Evolutionary conservation across 2,329 filamentous ascomycete species (phyloP).

Genomic region (Fusarium sp.): DNA sequence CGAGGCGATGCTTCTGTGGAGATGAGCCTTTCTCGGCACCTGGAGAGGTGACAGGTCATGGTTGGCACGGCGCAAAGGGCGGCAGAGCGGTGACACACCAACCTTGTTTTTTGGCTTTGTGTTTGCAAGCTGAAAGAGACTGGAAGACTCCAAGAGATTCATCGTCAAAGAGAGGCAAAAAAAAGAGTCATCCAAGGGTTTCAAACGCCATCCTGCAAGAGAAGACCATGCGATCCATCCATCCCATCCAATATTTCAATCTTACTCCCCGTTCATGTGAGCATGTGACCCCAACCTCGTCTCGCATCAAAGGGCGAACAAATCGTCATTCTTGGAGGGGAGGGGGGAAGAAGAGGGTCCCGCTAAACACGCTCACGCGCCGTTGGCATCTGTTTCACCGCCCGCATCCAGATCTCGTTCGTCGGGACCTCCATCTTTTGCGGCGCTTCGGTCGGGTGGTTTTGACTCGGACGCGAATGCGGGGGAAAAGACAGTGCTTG

Average conservation of each 20-base stretch:
- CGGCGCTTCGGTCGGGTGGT: constrained; percentile 8
- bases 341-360: neutral
- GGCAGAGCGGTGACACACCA: neutral
- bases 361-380: constrained; percentile 26
- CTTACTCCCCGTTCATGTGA: neutral
- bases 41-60: neutral
- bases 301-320: neutral
- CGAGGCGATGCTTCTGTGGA: neutral
- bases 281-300: neutral
- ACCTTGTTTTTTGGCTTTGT: neutral
- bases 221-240: neutral
- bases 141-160: neutral
- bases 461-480: neutral
- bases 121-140: neutral
- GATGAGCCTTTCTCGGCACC: neutral
- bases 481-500: too few relatives aligned
- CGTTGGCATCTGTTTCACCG: constrained; percentile 29
- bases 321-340: neutral
- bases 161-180: neutral
- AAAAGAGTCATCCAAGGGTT: neutral
- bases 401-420: constrained; percentile 4
- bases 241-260: neutral
- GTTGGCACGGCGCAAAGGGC: neutral
- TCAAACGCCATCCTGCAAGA: neutral
- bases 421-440: neutral